Base-by-base conservation (phyloP, 2,329 filamentous ascomycete species). In the Eutypella sp. region DNA sequence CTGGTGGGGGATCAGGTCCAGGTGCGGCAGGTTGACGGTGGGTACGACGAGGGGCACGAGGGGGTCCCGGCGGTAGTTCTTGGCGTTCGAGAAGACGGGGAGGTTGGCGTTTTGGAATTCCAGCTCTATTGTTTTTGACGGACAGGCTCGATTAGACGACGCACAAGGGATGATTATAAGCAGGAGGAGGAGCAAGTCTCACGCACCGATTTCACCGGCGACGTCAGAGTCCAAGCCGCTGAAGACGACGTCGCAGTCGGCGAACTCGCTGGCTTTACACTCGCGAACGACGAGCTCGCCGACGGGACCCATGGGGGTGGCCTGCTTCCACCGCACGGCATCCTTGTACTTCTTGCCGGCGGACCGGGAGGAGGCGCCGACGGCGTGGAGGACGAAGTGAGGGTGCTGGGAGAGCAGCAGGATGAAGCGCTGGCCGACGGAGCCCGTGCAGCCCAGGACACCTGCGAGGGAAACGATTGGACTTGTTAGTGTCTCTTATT, bases 51-150 rank as follows among this genome's bases (percentile, higher is more conserved):
- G 83, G 10, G 93, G 93, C 2, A 96, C 90, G 41, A 92, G 75
- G 18, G 90, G 89, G 65, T 96, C 85, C 64, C 85, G 85, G 59
- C 93, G 87, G 78, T 96, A 89, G 79, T 96, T 97, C 71, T 96
- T 96, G 42, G 93, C 91, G 68, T 97, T 99, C 60, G 90, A 96
- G 75, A 99, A 97, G 65, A 96, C 87, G 60, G 89, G 83, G 42
- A 96, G 82, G 62, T 96, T 84, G 50, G 89, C 85, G 63, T 85
- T 86, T 61, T 95, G 78, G 68, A 97, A 97, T 57, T 87, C 87
- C 79, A 88, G 88, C 69, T 97, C 91, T 91, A 58, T 16, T 34
- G 25, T 29, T 29, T 7, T 29, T 29, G 10, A 22, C 4, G 4
- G 8, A 31, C n/a, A 42, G 59, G 46, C 39, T 33, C 18, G 8